Evolutionary conservation across 176 grass and related monocot species (phyloP), one percentile per base, ranked within the genome.

Genomic region (Stipa capillata): DNA sequence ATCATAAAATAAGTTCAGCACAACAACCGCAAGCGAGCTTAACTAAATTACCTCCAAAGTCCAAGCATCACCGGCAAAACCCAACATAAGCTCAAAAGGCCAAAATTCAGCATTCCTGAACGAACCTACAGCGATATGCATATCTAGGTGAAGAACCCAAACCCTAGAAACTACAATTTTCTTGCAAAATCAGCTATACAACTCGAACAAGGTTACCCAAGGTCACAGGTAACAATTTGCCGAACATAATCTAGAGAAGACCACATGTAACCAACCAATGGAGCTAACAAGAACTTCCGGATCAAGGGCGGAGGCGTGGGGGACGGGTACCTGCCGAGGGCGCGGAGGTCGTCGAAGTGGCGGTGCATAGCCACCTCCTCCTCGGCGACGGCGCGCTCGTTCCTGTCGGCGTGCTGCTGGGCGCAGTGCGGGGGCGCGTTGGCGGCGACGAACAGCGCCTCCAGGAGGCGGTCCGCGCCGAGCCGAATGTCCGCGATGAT

Each of bases 401-500:
- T 86, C 74, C 61, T 91, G 5, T 80, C 74, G 47, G 51, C 72
- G 24, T 88, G 86, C 37, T 88, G 87, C 48, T 17, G 44, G 16
- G 47, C 73, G 55, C 76, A 75, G 41, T 88, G 75, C 1, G 83
- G 64, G 33, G 80, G 88, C 32, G 66, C 79, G 25, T 78, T 81
- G 68, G 48, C 86, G 54, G 88, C 69, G 56, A 91, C 29, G 47
- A 99, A 88, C 40, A 99, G 86, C 34, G 92, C 92, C 87, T 99
- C 96, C 25, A 99, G 85, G 16, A 99, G 78, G 58, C 90, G 96
- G 62, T 98, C 96, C 20, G 92, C 96, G 16, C 92, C 88, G 12
- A 98, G 83, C 28, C 90, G 87, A 64, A 98, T 98, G 55, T 94
- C 96, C 23, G 92, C 96, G 73, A 98, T 98, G 48, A 98, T 73